Percentiles rank a stretch among this genome's conserved stretches.
These are phyloP conservation scores for Protomyces arabidopsidicola DNA, from an alignment of 1,139 yeast species.

Conservation along the genomic window DNA sequence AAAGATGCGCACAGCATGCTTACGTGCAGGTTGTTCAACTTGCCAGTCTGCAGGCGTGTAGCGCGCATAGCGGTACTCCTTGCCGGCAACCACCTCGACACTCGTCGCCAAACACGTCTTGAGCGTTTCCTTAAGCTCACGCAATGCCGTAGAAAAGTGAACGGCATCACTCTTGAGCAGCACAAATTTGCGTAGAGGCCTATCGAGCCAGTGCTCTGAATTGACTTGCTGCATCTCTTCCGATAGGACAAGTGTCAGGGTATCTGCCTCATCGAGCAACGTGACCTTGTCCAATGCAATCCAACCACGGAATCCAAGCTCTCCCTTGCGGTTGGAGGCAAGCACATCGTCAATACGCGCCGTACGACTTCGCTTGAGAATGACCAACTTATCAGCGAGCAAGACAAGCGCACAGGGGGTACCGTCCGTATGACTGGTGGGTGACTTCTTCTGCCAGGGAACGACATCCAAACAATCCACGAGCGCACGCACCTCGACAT, in stretches of 20 bases:
- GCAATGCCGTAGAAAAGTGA: not conserved
- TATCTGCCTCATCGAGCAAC: constrained; percentile 11
- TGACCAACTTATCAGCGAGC: constrained; percentile 11
- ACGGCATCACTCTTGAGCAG: constrained; percentile 9
- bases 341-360: constrained; percentile 7
- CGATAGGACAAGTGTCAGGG: not conserved
- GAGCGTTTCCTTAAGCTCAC: not conserved
- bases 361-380: constrained; percentile 10
- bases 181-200: constrained; percentile 11
- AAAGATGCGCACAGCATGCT: not conserved
- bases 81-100: not conserved
- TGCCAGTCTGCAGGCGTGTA: constrained; percentile 6
- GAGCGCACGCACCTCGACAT: constrained; percentile 8
- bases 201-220: constrained; percentile 7
- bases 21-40: not conserved
- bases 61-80: not conserved
- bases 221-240: constrained; percentile 5
- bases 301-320: constrained; percentile 15
- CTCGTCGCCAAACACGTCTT: not conserved
- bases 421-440: not conserved
- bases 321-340: constrained; percentile 1
- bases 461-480: constrained; percentile 25
- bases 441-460: not conserved
- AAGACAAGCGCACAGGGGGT: constrained; percentile 14
- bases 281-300: not conserved